Evolutionary conservation across 1,139 yeast genomes (phyloP), one percentile per base, ranked within the genome.

Genomic region (Pichia sp.): DNA sequence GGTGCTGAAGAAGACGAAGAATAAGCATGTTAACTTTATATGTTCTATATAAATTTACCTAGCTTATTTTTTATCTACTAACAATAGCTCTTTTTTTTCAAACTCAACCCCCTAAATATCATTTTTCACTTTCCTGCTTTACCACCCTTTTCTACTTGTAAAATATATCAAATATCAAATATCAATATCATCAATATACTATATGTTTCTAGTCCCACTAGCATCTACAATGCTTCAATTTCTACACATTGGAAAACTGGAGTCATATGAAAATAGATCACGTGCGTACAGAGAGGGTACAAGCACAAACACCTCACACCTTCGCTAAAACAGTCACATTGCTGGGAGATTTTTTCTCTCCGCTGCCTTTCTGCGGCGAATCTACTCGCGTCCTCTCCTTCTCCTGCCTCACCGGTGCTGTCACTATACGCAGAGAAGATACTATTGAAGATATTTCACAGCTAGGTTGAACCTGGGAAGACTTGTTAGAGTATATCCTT

Each of bases 1-100:
- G 93, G 75, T 63, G 89, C 72, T 64, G 89, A 74, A 63, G 80
- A 75, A 67, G 95, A 84, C 66, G 79, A 76, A 67, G 71, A 67
- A 63, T 58, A 55, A 53, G 41, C 55, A 54, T 54, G 58, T 50
- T 49, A 48, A 53, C 50, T 44, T 31, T 29, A 12, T 30, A 16
- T 46, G 41, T n/a, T 12, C 17, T 38, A 38, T 38, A 38, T 38
- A 38, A 38, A 14, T n/a, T 38, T 7, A n/a, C 41, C 5, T 38
- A 34, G 41, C 41, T 38, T 38, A 38, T 48, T 48, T 48, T 31
- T 51, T 34, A 51, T 47, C 42, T 44, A 41, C 43, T 40, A 47
- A 27, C 27, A 51, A 34, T 42, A 47, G 46, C 20, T 47, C 38
- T 47, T 24, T 45, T 51, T 38, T 48, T 41, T 14, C 40, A 51